Evolutionary conservation across 331 rosid species (phyloP).

Genomic region (Quercus phellos): DNA sequence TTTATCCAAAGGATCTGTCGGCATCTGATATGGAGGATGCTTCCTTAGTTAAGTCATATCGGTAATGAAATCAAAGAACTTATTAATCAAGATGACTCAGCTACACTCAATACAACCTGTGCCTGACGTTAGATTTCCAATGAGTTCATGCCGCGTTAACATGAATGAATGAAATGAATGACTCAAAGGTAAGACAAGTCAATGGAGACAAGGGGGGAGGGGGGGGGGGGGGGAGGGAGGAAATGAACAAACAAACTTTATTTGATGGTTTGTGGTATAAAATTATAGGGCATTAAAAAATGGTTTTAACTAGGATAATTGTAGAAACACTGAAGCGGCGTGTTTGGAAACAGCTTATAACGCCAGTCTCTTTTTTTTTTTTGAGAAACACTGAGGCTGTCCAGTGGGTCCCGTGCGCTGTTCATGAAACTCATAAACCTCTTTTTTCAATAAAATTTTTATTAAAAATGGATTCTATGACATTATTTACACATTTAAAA

Average conservation of each 20-base stretch:
- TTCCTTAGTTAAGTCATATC: neutral
- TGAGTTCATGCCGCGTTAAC: neutral
- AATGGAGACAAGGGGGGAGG: neutral
- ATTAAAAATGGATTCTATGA: too few species aligned
- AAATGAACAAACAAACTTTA: too few species aligned
- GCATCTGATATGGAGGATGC: conserved; percentile 17
- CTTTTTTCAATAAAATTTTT: too few species aligned
- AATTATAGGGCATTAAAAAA: neutral
- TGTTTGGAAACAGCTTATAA: too few species aligned
- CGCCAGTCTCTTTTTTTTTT: too few species aligned
- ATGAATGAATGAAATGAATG: neutral
- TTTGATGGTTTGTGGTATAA: neutral
- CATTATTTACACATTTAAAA: too few species aligned
- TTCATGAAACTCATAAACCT: too few species aligned
- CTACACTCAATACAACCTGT: neutral
- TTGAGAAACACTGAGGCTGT: too few species aligned
- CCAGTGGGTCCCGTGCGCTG: too few species aligned
- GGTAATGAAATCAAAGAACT: neutral
- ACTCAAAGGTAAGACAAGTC: neutral
- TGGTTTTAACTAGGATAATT: neutral
- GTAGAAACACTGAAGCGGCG: neutral
- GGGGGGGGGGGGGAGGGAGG: too few species aligned
- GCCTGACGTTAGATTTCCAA: neutral
- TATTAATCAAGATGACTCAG: neutral
- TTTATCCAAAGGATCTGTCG: conserved; percentile 8